Percentiles rank a stretch among this genome's conserved stretches.
phyloP scores from a whole-genome alignment of 139 green algal genomes.

The Chlamydomonas sp. region DNA sequence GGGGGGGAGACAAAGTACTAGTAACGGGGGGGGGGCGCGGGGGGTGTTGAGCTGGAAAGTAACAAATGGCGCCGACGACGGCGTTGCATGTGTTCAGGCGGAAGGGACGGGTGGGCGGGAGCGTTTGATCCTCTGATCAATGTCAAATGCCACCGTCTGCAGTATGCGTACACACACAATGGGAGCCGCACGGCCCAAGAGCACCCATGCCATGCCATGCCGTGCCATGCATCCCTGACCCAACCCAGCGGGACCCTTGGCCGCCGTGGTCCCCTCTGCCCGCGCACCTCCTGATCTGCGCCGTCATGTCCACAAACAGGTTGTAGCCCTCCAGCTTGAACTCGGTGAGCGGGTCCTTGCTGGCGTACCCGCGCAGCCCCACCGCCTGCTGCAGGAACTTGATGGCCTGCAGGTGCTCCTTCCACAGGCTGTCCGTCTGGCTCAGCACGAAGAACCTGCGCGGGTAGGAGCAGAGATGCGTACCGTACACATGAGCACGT shows the following conservation, averaged over 20 bases:
- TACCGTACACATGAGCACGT: no score
- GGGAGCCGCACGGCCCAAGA: no score
- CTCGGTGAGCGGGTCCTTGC: constrained; percentile 95
- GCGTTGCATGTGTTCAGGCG: no score
- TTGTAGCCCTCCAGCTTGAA: constrained; percentile 98
- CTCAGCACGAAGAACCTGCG: constrained; percentile 93
- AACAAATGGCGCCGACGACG: no score
- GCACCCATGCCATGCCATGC: no score
- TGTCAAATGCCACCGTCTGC: no score
- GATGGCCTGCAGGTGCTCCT: constrained; percentile 97
- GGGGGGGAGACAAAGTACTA: no score
- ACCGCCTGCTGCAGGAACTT: constrained; percentile 98
- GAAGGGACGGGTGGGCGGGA: no score
- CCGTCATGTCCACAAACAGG: constrained; percentile 76
- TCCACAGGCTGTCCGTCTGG: constrained; percentile 98
- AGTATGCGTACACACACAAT: no score
- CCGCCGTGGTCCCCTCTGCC: not conserved
- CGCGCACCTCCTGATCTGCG: constrained; percentile 42
- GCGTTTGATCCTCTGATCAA: no score
- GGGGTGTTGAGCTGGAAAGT: no score
- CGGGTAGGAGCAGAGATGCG: not conserved
- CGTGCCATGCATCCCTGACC: not conserved
- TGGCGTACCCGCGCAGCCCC: constrained; percentile 86
- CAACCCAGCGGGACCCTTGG: not conserved
- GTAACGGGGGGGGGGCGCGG: no score